Evolutionary conservation across 129 eudicot species (phyloP), one percentile per base, ranked within the genome.

Genomic region (Pseudognaphalium luteoalbum): DNA sequence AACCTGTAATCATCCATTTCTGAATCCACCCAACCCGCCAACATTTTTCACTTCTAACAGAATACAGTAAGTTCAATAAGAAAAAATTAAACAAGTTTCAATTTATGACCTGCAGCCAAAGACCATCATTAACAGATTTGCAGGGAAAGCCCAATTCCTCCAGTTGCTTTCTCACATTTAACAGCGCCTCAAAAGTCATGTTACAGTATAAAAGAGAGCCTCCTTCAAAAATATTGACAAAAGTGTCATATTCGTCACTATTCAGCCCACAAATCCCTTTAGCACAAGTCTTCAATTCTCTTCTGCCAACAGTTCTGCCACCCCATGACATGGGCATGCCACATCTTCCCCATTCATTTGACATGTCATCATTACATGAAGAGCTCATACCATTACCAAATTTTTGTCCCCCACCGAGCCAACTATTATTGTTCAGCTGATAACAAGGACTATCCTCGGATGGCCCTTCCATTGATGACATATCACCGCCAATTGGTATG

Each of bases 141-240:
- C 97, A 85, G 68, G 97, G 97, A 69, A 91, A 94, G 50, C 96
- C 97, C 86, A 91, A 77, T 76, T 94, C 99, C 86, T 94, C 99
- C 51, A 94, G 90, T 29, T 86, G 96, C 76, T 89, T 94, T 82
- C 99, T 94, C 86, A 87, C 97, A 89, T 85, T 87, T 69, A 94
- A 72, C 79, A 94, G 99, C 0, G 92, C 94, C 72, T 94, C 97
- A 66, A 94, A 94, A 52, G 96, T 89, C 99, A 94, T 94, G 81
- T 87, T 91, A 56, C 94, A 91, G 71, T 94, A 94, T 72, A 94
- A 87, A 87, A 94, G 86, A 68, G 99, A 87, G 25, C 99, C 99
- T 9, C 92, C 99, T 86, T 94, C 99, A 39, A 94, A 91, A 6
- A 94, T 85, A 60, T 84, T 91, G 81, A 87, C 87, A 82, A 91